These are phyloP conservation scores for Paecilomyces sp. DNA, from an alignment of 2,329 filamentous ascomycete genomes.

Conservation along the genomic window DNA sequence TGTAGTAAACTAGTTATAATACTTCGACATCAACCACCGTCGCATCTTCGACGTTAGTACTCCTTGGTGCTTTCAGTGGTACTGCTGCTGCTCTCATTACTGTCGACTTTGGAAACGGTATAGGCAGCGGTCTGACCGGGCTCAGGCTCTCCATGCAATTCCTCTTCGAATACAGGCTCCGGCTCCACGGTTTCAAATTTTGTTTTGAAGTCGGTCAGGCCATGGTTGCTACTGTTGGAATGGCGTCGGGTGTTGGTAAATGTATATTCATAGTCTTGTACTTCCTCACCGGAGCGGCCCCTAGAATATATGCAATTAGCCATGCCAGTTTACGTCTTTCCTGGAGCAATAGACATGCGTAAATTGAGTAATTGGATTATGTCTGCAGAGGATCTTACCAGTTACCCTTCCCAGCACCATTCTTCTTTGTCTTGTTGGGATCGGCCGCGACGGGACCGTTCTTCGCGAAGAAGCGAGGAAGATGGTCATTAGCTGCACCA, in stretches of 20 bases:
- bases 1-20: too few relatives aligned
- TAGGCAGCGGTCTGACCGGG: background rate
- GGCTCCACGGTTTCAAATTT: slow-evolving; percentile 90
- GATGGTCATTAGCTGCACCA: slow-evolving; percentile 59
- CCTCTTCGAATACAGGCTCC: slow-evolving; percentile 89
- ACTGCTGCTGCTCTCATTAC: background rate
- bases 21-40: too few relatives aligned
- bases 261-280: slow-evolving; percentile 76
- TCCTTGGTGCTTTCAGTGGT: background rate
- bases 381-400: slow-evolving; percentile 56
- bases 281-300: slow-evolving; percentile 77
- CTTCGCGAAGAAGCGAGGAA: slow-evolving; percentile 93
- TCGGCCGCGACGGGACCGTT: slow-evolving; percentile 71
- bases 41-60: too few relatives aligned
- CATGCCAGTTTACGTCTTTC: background rate
- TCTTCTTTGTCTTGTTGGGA: slow-evolving; percentile 95
- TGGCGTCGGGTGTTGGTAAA: slow-evolving; percentile 81
- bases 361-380: slow-evolving; percentile 1
- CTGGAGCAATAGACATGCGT: background rate
- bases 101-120: background rate
- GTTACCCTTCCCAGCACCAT: slow-evolving; percentile 85
- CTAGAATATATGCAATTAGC: slow-evolving; percentile 39
- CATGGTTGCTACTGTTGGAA: slow-evolving; percentile 79
- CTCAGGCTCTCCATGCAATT: slow-evolving; percentile 55
- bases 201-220: slow-evolving; percentile 77